Evolutionary conservation across 495 filamentous ascomycete genomes (phyloP).

Genomic region (Oidiodendron maius): DNA sequence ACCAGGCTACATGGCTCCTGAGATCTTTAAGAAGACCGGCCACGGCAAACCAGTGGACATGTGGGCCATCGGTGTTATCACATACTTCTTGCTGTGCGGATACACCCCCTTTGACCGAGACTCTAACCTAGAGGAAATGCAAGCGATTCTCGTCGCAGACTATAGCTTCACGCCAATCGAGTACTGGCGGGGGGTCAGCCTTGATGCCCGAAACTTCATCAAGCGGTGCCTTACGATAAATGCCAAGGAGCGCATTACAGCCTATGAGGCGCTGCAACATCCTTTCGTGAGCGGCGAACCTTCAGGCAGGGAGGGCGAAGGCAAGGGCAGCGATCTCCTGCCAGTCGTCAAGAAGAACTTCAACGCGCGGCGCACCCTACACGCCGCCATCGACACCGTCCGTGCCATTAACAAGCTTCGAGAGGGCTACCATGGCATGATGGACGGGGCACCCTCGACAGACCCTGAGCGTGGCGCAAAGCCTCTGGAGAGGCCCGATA

Average conservation of each 20-base stretch:
- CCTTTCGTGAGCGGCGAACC: slow-evolving; percentile 67
- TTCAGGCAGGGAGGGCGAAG: slow-evolving; percentile 29
- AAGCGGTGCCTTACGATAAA: slow-evolving; percentile 83
- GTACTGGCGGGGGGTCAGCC: slow-evolving; percentile 94
- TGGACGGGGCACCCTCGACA: slow-evolving; percentile 19
- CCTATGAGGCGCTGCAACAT: slow-evolving; percentile 86
- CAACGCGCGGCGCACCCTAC: slow-evolving; percentile 87
- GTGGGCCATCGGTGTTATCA: slow-evolving; percentile 93
- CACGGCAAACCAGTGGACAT: slow-evolving; percentile 90
- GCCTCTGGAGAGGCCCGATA: slow-evolving; percentile 6
- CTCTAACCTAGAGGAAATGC: slow-evolving; percentile 97
- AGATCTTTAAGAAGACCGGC: slow-evolving; percentile 84
- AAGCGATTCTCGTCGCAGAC: slow-evolving; percentile 93
- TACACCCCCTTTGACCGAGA: slow-evolving; percentile 98
- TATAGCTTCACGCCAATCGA: slow-evolving; percentile 94
- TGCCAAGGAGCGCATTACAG: slow-evolving; percentile 80
- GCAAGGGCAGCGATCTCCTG: slow-evolving; percentile 63
- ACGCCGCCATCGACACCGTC: slow-evolving; percentile 96
- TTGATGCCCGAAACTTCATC: slow-evolving; percentile 84
- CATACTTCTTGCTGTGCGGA: slow-evolving; percentile 95
- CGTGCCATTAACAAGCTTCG: slow-evolving; percentile 96
- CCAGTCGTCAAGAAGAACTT: slow-evolving; percentile 98
- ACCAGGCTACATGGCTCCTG: slow-evolving; percentile 94
- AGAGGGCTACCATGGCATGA: slow-evolving; percentile 52
- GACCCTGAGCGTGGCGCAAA: slow-evolving; percentile 18